These are phyloP conservation scores for Chaetomium sp. DNA, from an alignment of 2,329 filamentous ascomycete species.

Conservation along the genomic window DNA sequence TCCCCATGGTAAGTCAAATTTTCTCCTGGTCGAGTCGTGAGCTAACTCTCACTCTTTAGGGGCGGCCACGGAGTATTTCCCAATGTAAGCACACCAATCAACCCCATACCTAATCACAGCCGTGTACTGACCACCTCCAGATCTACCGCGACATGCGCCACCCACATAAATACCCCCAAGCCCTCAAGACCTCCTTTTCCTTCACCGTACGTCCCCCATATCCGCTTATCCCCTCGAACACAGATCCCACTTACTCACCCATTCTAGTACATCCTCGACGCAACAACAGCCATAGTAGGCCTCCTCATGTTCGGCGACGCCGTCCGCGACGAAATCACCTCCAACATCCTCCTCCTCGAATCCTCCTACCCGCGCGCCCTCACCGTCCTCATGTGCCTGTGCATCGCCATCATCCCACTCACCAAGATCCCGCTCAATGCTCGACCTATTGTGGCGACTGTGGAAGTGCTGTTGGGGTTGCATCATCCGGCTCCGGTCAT, in stretches of 20 bases:
- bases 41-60: constrained; percentile 27
- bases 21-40: too few relatives aligned
- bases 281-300: constrained; percentile 73
- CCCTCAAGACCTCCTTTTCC: constrained; percentile 71
- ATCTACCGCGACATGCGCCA: constrained; percentile 62
- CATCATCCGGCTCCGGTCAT: constrained; percentile 33
- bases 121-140: constrained; percentile 27
- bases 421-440: constrained; percentile 92
- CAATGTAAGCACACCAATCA: constrained; percentile 44
- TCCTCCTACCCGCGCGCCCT: constrained; percentile 66
- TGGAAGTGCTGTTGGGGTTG: constrained; percentile 74
- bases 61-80: constrained; percentile 68
- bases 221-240: neutral
- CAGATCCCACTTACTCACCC: neutral
- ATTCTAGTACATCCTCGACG: constrained; percentile 66
- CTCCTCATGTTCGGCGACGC: constrained; percentile 90
- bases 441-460: constrained; percentile 77
- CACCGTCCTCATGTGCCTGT: constrained; percentile 74
- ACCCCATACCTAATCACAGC: neutral
- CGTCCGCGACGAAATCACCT: constrained; percentile 84
- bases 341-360: constrained; percentile 76
- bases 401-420: constrained; percentile 86
- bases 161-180: constrained; percentile 71
- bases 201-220: constrained; percentile 59
- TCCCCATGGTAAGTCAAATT: constrained; percentile 45